Percentiles rank a stretch among this genome's conserved stretches.
Conservation (phyloP, 768 basidiomycete species). For the Lanmaoa rubissima region DNA sequence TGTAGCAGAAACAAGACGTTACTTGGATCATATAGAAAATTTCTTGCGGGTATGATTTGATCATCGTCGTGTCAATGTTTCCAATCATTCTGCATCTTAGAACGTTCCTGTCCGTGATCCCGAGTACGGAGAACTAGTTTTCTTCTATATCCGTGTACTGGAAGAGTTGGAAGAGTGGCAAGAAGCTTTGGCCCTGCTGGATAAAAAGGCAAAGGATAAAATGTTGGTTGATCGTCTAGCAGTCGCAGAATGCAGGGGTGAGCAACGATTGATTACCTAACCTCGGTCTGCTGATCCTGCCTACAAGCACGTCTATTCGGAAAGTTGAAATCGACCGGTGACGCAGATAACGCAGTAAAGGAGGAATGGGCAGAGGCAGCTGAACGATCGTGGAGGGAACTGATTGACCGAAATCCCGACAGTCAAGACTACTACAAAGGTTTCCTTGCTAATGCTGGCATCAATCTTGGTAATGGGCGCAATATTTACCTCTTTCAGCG, state of each 20-base stretch:
- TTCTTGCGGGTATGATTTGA: slow-evolving; percentile 58
- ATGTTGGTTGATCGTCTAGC: slow-evolving; percentile 69
- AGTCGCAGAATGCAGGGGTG: slow-evolving; percentile 69
- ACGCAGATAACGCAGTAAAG: slow-evolving; percentile 11
- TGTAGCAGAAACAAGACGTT: slow-evolving; percentile 61
- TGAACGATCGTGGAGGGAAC: slow-evolving; percentile 71
- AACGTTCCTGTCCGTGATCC: slow-evolving; percentile 76
- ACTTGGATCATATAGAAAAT: slow-evolving; percentile 68
- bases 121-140: slow-evolving; percentile 78
- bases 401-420: slow-evolving; percentile 87
- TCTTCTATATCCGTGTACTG: slow-evolving; percentile 73
- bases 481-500: neutral
- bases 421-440: slow-evolving; percentile 76
- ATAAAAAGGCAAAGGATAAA: slow-evolving; percentile 59
- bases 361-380: slow-evolving; percentile 59
- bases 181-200: slow-evolving; percentile 62
- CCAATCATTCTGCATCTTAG: slow-evolving; percentile 35
- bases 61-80: neutral
- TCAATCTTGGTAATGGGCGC: slow-evolving; percentile 56
- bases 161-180: slow-evolving; percentile 67
- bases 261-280: slow-evolving; percentile 1
- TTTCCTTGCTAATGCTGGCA: slow-evolving; percentile 62
- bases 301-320: slow-evolving; percentile 72
- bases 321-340: slow-evolving; percentile 39
- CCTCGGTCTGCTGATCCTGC: slow-evolving; percentile 2